Conservation (phyloP, 192 early-diverging fungal species). For the Allomyces macrogynus region DNA sequence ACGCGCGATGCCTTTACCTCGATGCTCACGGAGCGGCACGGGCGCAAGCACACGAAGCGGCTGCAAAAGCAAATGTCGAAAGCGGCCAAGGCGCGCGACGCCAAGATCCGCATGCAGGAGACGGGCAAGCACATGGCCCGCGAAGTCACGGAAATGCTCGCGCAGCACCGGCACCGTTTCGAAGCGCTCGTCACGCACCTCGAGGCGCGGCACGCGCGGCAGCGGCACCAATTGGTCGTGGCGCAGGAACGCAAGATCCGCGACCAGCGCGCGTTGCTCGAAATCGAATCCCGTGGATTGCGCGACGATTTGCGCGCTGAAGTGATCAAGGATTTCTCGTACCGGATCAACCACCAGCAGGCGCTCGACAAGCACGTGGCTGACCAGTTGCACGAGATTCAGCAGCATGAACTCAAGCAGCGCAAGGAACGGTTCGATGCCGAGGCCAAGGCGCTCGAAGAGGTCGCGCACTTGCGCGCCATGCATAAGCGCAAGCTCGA, state of each 20-base stretch:
- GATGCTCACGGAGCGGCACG: background rate
- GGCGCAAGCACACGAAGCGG: background rate
- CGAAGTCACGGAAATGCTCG: conserved; percentile 5
- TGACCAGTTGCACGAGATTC: conserved; percentile 17
- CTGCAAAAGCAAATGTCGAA: background rate
- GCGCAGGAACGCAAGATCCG: conserved; percentile 8
- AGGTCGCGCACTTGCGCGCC: conserved; percentile 1
- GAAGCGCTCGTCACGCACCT: conserved; percentile 9
- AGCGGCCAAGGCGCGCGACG: background rate
- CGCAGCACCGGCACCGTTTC: conserved; percentile 7
- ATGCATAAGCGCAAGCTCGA: conserved; percentile 4
- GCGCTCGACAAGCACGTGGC: conserved; percentile 9
- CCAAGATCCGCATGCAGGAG: background rate
- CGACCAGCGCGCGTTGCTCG: conserved; percentile 6
- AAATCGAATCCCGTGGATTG: conserved; percentile 7
- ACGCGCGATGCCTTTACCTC: background rate
- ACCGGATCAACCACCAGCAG: background rate
- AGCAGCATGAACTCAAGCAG: conserved; percentile 17
- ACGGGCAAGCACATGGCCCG: background rate
- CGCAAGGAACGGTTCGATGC: conserved; percentile 13
- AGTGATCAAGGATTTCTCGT: background rate
- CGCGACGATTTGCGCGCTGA: background rate
- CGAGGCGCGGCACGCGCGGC: conserved; percentile 14
- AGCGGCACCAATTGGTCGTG: conserved; percentile 7
- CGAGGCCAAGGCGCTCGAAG: conserved; percentile 10